Evolutionary conservation across 257 asterid species (phyloP), one percentile per base, ranked within the genome.

Genomic region (Vinca minor): DNA sequence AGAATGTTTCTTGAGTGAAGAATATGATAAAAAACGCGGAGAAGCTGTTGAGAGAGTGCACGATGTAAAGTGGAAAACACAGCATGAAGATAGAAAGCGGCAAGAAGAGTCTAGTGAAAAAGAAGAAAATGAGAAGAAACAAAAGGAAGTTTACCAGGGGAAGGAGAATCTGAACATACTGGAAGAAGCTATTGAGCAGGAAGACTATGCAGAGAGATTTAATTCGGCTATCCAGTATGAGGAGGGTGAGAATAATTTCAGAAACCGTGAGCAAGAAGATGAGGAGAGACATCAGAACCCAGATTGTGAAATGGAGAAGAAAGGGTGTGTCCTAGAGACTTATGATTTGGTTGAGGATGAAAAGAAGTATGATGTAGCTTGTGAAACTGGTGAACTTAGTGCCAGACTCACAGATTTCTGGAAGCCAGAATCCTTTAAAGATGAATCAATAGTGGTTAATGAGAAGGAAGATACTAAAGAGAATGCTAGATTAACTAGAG

Each of bases 81-180:
- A 69, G 67, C 70, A 65, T 69, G 83, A 78, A 62, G 81, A 68
- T 65, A 72, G 63, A 60, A 50, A 70, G 73, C 61, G 74, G 68
- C 81, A 76, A 38, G 39, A 48, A 47, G 84, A 69, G 64, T 61
- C 12, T 66, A 59, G 72, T 55, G 73, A 66, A 62, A 69, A 38
- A 69, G 54, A 61, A 55, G 76, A 69, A 62, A 74, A 54, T 31
- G 15, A 49, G 49, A 59, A 47, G 49, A 63, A 57, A 17, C 68
- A 63, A 25, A 60, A 41, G 25, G 74, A 61, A 64, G 54, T 64
- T 59, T 47, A 10, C 53, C 69, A 18, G 53, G 56, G 61, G 41
- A 70, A 74, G 53, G 74, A 70, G 63, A 52, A 62, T 36, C 69
- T 57, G 53, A 76, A 44, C 63, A 45, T 20, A 56, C 55, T 39